Evolutionary conservation across 306 rosid species (phyloP).

Genomic region (Acacia acuminata): DNA sequence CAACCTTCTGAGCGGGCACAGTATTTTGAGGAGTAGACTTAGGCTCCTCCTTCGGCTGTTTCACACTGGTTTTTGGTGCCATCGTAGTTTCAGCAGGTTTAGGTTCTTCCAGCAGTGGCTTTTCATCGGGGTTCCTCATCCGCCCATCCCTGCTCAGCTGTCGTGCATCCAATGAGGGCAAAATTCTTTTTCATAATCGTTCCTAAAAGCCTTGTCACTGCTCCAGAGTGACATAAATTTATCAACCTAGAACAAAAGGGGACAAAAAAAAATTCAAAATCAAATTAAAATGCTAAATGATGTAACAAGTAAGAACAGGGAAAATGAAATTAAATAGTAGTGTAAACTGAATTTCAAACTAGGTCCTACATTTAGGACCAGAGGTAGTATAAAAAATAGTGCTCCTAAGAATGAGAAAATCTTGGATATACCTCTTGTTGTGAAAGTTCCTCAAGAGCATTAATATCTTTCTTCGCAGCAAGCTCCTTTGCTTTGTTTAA

Average conservation of each 20-base stretch:
- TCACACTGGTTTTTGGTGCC: constrained; percentile 40
- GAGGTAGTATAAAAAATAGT: neutral
- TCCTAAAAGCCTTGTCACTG: constrained; percentile 70
- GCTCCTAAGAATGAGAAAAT: neutral
- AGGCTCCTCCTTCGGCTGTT: constrained; percentile 58
- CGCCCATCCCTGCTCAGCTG: constrained; percentile 89
- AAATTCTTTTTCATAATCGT: constrained; percentile 75
- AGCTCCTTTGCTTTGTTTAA: constrained; percentile 64
- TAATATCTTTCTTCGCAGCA: constrained; percentile 66
- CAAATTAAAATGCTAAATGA: neutral
- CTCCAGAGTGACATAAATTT: constrained; percentile 74
- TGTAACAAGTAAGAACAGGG: neutral
- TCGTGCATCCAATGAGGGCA: constrained; percentile 69
- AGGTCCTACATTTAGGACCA: no score
- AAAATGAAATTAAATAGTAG: neutral
- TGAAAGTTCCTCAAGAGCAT: constrained; percentile 64
- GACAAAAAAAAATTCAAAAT: neutral
- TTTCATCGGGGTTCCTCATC: constrained; percentile 86
- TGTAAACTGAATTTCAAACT: no score
- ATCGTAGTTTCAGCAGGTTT: constrained; percentile 42
- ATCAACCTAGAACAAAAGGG: constrained; percentile 45
- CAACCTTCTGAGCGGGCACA: constrained; percentile 48
- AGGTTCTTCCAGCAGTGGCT: constrained; percentile 57
- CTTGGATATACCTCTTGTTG: constrained; percentile 60
- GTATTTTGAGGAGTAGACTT: constrained; percentile 42